These are phyloP conservation scores for Vitis riparia DNA, from an alignment of 164 flowering plant genomes.

Conservation along the genomic window DNA sequence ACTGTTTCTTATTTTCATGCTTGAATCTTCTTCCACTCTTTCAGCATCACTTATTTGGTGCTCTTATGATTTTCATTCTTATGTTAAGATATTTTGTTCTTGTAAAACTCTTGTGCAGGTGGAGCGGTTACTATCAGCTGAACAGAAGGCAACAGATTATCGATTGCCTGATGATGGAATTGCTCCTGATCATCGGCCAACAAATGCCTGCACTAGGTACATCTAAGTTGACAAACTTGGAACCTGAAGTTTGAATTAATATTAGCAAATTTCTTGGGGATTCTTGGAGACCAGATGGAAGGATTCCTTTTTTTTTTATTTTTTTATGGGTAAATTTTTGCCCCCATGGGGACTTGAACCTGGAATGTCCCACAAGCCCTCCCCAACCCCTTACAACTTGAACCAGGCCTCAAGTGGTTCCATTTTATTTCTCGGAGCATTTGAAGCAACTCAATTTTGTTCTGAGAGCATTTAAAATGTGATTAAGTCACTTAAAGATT, in stretches of 20 bases:
- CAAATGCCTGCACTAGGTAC: slow-evolving; percentile 94
- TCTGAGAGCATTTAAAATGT: too few species aligned
- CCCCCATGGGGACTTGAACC: too few species aligned
- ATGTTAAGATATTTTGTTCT: not conserved
- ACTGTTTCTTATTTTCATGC: not conserved
- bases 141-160: slow-evolving; percentile 91
- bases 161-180: slow-evolving; percentile 93
- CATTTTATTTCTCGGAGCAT: not conserved
- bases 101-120: slow-evolving; percentile 49
- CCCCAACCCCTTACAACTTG: not conserved
- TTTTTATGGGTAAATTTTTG: too few species aligned
- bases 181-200: slow-evolving; percentile 96
- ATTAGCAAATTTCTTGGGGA: not conserved
- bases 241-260: not conserved
- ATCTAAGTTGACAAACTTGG: not conserved
- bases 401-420: not conserved
- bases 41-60: not conserved
- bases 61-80: not conserved
- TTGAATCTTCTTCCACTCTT: slow-evolving; percentile 1
- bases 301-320: too few species aligned
- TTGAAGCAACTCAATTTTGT: not conserved
- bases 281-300: not conserved
- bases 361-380: too few species aligned
- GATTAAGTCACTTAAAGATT: not conserved
- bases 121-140: slow-evolving; percentile 86